Conservation (phyloP, 441 rosid species). For the Euphorbia corollata region DNA sequence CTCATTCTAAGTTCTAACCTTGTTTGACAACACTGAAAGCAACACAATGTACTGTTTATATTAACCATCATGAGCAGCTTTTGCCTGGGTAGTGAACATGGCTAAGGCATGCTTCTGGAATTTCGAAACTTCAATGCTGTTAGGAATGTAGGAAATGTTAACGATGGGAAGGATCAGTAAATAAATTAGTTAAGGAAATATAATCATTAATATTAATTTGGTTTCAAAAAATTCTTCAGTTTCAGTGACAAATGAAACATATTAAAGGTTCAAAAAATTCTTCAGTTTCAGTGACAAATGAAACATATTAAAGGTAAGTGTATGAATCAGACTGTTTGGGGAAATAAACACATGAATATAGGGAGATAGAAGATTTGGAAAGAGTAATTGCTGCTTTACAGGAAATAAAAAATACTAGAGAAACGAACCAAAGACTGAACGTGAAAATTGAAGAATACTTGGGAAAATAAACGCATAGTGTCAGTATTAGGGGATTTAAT, state of each 20-base stretch:
- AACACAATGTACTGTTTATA: constrained; percentile 1
- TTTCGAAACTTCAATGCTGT: not conserved
- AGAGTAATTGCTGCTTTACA: not conserved
- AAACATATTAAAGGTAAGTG: not conserved
- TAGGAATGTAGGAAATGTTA: not conserved
- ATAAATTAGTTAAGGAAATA: not conserved
- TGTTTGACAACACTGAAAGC: not conserved
- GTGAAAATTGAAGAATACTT: not conserved
- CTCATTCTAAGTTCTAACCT: not conserved
- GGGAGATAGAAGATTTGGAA: too few relatives aligned
- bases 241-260: not conserved
- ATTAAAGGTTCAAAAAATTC: not conserved
- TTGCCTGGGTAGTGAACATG: not conserved
- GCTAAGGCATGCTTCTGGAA: not conserved
- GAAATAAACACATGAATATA: too few relatives aligned
- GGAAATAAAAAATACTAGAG: not conserved
- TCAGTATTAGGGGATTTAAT: not conserved
- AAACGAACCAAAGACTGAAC: not conserved
- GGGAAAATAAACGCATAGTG: not conserved
- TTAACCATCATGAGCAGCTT: not conserved
- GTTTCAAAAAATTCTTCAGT: too few relatives aligned
- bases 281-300: not conserved
- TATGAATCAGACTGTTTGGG: not conserved
- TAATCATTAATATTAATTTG: not conserved
- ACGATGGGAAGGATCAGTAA: not conserved